phyloP scores from a whole-genome alignment of 805 yeast species.

The Candida ovalis region DNA sequence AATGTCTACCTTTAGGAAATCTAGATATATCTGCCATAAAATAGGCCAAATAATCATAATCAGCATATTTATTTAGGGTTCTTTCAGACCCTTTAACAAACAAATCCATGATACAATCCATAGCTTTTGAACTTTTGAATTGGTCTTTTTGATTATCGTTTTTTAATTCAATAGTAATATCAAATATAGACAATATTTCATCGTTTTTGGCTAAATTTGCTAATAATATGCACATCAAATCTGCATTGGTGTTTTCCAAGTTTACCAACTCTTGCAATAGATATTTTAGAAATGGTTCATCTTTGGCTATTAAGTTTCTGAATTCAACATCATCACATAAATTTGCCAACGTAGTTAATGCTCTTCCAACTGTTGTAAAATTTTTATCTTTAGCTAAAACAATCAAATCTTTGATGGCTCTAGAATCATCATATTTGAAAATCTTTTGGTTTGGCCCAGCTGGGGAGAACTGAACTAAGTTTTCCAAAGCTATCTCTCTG shows the following conservation, averaged over 20 bases:
- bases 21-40: constrained; percentile 90
- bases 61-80: constrained; percentile 64
- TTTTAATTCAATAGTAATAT: constrained; percentile 30
- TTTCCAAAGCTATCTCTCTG: constrained; percentile 78
- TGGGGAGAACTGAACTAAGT: constrained; percentile 75
- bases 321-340: constrained; percentile 67
- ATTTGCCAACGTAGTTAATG: constrained; percentile 79
- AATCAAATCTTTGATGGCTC: constrained; percentile 71
- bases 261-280: constrained; percentile 49
- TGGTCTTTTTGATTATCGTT: constrained; percentile 38
- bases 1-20: constrained; percentile 66
- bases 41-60: constrained; percentile 78
- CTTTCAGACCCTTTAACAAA: constrained; percentile 82
- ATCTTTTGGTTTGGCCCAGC: constrained; percentile 54
- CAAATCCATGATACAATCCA: constrained; percentile 84
- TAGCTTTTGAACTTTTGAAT: constrained; percentile 54
- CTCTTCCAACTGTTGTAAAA: constrained; percentile 53
- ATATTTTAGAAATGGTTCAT: constrained; percentile 49
- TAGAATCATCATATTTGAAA: constrained; percentile 66
- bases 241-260: constrained; percentile 63
- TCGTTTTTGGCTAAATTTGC: constrained; percentile 84
- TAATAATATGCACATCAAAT: constrained; percentile 76
- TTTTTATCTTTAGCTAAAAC: constrained; percentile 51
- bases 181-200: constrained; percentile 50
- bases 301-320: constrained; percentile 63